Evolutionary conservation across 495 filamentous ascomycete species (phyloP), one percentile per base, ranked within the genome.

Genomic region (Penicillium riverlandense): DNA sequence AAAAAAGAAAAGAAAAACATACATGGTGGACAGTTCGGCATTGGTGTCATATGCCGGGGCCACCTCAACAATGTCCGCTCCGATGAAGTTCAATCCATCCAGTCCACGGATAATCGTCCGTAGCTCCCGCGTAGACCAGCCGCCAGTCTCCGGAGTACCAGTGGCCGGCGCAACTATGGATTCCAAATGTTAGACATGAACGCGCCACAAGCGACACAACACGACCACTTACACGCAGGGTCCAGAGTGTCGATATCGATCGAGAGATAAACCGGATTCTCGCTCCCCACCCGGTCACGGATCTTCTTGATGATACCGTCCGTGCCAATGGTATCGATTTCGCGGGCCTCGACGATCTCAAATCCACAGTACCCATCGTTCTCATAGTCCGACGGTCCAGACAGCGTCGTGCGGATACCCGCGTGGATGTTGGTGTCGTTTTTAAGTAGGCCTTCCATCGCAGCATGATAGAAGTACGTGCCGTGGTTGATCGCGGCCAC

Each of bases 221-320:
- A 22, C 22, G 6, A 22, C 22, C 22, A 69, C 77, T 49, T 66
- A 82, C 79, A 90, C 29, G 87, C 89, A 5, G 89, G 88, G 55
- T 95, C 89, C 11, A 95, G 62, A 1, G 86, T 86, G 54, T 95
- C 89, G 45, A 95, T 94, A 54, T 95, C 89, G 35, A 95, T 88
- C 43, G 80, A 87, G 35, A 94, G 71, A 56, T 95, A 95, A 2
- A 92, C 84, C 0, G 78, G 83, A 36, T 84, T 80, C 11, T 79
- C 74, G 4, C 71, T 79, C 1, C 86, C 86, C 6, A 95, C 85
- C 4, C 86, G 69, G 1, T 85, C 74, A 37, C 81, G 72, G 53
- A 94, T 89, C 49, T 77, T 82, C 53, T 84, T 69, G 47, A 92
- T 83, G 37, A 95, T 82, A 1, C 84, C 88, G 0, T 76, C 69